Conservation (phyloP, 2,329 filamentous ascomycete species). For the Trichophyton simii region DNA sequence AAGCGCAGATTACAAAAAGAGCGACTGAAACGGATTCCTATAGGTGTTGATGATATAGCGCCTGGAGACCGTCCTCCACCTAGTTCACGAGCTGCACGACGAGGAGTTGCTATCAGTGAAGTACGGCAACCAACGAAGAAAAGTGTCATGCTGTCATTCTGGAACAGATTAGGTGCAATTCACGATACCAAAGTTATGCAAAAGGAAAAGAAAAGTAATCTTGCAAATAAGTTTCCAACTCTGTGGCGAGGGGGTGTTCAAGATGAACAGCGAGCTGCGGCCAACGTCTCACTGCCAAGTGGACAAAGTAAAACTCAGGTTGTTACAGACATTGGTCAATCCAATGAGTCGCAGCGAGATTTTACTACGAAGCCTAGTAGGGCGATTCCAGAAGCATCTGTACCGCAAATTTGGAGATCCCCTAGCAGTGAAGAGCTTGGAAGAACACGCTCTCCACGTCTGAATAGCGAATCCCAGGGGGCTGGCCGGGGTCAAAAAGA, state of each 20-base stretch:
- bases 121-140: conserved; percentile 46
- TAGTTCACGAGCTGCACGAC: conserved; percentile 58
- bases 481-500: not conserved
- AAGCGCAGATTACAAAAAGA: conserved; percentile 62
- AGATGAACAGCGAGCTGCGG: not conserved
- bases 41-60: conserved; percentile 58
- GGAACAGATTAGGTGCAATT: conserved; percentile 78
- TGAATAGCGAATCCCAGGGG: not conserved
- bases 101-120: conserved; percentile 29
- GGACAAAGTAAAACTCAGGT: conserved; percentile 9
- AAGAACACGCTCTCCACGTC: not conserved
- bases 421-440: not conserved
- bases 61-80: conserved; percentile 68
- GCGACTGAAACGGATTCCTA: conserved; percentile 58
- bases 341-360: conserved; percentile 8
- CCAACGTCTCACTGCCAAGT: not conserved
- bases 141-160: conserved; percentile 67
- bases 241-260: conserved; percentile 5
- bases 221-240: not conserved
- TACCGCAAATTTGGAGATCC: not conserved
- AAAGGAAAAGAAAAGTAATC: conserved; percentile 5
- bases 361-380: not conserved
- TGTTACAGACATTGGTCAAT: conserved; percentile 18
- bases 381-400: not conserved
- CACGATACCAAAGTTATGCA: conserved; percentile 65